A percentile compares a stretch with the other conserved stretches of the same genome.
Evolutionary conservation across 2,329 filamentous ascomycete species (phyloP).

Genomic region (Stenocarpella maydis): DNA sequence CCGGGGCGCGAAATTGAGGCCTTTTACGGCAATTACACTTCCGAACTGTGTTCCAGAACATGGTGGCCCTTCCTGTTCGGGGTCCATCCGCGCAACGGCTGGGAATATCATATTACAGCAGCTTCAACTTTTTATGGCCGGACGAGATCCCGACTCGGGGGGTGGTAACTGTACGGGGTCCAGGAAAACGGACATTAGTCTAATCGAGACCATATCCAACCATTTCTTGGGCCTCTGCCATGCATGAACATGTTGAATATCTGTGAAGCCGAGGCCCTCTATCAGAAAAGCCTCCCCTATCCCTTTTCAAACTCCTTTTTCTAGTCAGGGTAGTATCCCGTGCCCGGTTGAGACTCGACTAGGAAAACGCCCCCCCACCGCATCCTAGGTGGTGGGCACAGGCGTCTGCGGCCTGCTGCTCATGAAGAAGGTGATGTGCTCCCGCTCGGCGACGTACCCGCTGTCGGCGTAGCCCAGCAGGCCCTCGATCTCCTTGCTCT

Average conservation of each 20-base stretch:
- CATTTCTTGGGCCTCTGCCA: not conserved
- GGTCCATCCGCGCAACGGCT: not conserved
- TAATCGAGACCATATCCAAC: not conserved
- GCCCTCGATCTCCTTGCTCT: constrained; percentile 81
- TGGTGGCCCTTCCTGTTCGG: not conserved
- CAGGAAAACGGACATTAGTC: not conserved
- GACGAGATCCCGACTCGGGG: not conserved
- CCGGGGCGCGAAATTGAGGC: not conserved
- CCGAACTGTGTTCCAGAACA: no score
- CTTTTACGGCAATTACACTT: not conserved
- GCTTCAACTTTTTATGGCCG: not conserved
- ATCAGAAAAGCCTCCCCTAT: not conserved
- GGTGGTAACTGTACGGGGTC: not conserved
- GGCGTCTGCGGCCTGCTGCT: constrained; percentile 62
- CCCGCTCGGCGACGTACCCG: constrained; percentile 89
- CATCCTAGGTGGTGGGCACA: constrained; percentile 40
- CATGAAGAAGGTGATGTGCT: constrained; percentile 82
- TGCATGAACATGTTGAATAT: not conserved
- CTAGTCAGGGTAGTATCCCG: not conserved
- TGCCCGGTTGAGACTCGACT: constrained; percentile 39
- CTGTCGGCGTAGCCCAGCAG: constrained; percentile 92
- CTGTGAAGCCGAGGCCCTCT: not conserved
- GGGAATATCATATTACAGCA: not conserved
- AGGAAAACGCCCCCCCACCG: constrained; percentile 32
- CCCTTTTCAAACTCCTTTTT: not conserved